Evolutionary conservation across 371 early-diverging fungal species (phyloP), one percentile per base, ranked within the genome.

Genomic region (Sporodiniella umbellata): DNA sequence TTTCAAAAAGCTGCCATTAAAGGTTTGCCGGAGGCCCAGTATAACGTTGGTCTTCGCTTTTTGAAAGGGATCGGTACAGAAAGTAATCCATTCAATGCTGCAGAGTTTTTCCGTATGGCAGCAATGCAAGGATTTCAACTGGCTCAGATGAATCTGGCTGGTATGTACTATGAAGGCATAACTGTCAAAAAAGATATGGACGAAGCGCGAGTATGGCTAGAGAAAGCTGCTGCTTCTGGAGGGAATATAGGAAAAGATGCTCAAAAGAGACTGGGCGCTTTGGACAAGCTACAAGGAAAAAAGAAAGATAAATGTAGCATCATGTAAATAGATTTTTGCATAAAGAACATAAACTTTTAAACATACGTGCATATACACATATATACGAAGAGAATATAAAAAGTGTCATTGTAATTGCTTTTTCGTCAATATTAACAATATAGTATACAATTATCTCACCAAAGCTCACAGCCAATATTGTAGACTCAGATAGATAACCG

Each of bases 1-100:
- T 77, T 72, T 39, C 77, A 72, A 60, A 70, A 68, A 33, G 77
- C 77, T 1, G 73, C 77, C 8, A 48, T 70, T 50, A 72, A 64
- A 54, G 77, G 75, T 31, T 50, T 72, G 45, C 56, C 73, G 12
- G 73, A 77, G 52, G 77, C 77, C 17, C 77, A 77, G 26, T 72
- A 77, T 45, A 77, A 77, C 42, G 70, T 77, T 0, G 77, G 69
- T 8, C 40, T 66, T 0, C 57, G 69, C 0, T 77, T 60, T 26
- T 45, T 77, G 10, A 64, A 70, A 33, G 77, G 77, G 1, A 57
- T 68, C 49, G 77, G 77, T 8, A 64, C 68, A 3, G 67, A 72
- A 21, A 42, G 45, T 0, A 68, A 72, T 43, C 19, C 33, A 11
- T 68, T 58, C 62, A 70, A 70, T 58, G 77, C 77, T 1, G 77